Conservation (phyloP, 2,329 filamentous ascomycete species). For the Orbilia blumenaviensis region DNA sequence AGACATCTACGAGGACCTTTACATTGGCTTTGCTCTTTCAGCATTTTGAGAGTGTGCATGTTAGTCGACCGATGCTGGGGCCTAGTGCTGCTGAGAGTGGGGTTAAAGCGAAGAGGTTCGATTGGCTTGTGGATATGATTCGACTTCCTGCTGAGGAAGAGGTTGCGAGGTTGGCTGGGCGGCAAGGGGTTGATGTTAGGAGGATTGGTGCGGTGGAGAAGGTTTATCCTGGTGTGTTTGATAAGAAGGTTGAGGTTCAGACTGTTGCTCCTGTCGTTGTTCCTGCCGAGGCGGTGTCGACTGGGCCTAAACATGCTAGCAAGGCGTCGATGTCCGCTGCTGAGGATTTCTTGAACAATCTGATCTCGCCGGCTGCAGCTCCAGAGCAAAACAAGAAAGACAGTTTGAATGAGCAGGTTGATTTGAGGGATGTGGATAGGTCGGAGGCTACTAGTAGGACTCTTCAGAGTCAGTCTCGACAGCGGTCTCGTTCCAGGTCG, state of each 20-base stretch:
- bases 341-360: conserved; percentile 50
- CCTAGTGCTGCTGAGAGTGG: conserved; percentile 56
- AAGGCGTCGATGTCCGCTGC: conserved; percentile 52
- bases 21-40: conserved; percentile 57
- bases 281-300: conserved; percentile 1
- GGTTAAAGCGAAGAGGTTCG: conserved; percentile 59
- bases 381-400: conserved; percentile 13
- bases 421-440: conserved; percentile 20
- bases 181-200: conserved; percentile 68
- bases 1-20: conserved; percentile 46
- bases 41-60: conserved; percentile 58
- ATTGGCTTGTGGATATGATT: conserved; percentile 72
- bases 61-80: conserved; percentile 57
- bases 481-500: conserved; percentile 4
- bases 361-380: conserved; percentile 1
- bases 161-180: conserved; percentile 65
- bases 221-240: conserved; percentile 64
- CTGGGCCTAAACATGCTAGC: conserved; percentile 26
- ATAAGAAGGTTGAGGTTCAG: conserved; percentile 29
- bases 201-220: conserved; percentile 67
- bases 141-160: conserved; percentile 67
- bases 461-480: conserved; percentile 26
- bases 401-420: neutral
- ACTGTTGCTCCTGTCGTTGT: conserved; percentile 1
- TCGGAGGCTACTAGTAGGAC: conserved; percentile 35